Conservation (phyloP, 441 rosid genomes). For the Erodium texanum region DNA sequence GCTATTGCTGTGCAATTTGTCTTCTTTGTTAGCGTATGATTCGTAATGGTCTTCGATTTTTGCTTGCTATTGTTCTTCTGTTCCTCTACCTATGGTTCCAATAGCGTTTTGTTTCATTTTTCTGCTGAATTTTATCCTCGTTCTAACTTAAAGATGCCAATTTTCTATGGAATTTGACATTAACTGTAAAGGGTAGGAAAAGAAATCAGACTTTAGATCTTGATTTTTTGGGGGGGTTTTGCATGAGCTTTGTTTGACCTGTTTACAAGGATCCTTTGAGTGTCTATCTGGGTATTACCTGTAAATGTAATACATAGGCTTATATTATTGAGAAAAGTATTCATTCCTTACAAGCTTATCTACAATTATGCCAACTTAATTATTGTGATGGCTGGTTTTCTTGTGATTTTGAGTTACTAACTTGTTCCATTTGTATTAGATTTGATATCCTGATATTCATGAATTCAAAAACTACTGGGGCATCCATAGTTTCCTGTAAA, state of each 20-base stretch:
- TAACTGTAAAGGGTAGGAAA: not conserved
- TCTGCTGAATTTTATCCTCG: not conserved
- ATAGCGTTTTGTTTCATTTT: not conserved
- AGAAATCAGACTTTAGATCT: not conserved
- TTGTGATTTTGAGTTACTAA: not conserved
- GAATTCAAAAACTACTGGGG: constrained; percentile 60
- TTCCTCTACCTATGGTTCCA: not conserved
- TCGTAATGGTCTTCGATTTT: not conserved
- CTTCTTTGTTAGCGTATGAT: not conserved
- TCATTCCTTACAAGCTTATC: not conserved
- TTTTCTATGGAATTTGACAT: not conserved
- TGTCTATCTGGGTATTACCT: not conserved
- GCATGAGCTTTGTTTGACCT: not conserved
- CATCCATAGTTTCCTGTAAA: constrained; percentile 78
- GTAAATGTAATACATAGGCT: not conserved
- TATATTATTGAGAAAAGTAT: not conserved
- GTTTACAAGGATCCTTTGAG: not conserved
- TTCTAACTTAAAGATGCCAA: not conserved
- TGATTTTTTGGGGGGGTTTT: not conserved
- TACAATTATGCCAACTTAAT: not conserved
- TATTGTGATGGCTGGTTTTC: not conserved
- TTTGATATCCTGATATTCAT: constrained; percentile 58
- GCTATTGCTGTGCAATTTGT: not conserved
- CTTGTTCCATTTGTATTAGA: constrained; percentile 26
- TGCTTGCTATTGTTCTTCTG: not conserved